Percentiles rank a stretch among this genome's conserved stretches.
phyloP scores from a whole-genome alignment of 2,329 filamentous ascomycete species.

The Colletotrichum magnum region DNA sequence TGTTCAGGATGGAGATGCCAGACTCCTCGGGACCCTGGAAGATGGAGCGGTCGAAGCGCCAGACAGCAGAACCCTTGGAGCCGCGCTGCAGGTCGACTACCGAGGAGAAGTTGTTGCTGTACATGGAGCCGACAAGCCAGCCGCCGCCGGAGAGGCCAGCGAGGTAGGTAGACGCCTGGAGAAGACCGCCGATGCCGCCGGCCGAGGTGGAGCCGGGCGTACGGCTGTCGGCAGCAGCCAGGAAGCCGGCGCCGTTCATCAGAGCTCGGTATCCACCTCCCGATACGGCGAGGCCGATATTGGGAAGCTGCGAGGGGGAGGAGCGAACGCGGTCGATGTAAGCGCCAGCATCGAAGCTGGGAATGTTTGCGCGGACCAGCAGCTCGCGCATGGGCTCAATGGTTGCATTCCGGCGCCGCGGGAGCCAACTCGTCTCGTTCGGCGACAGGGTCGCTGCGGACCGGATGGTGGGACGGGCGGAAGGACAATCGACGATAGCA shows the following conservation, averaged over 20 bases:
- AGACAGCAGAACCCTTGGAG: constrained; percentile 50
- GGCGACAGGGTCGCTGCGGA: constrained; percentile 73
- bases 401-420: constrained; percentile 79
- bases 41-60: constrained; percentile 59
- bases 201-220: constrained; percentile 71
- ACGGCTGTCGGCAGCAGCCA: constrained; percentile 84
- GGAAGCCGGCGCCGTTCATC: constrained; percentile 83
- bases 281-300: constrained; percentile 82
- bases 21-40: constrained; percentile 56
- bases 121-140: constrained; percentile 88
- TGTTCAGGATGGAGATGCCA: constrained; percentile 49
- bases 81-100: constrained; percentile 69
- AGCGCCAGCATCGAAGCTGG: constrained; percentile 79
- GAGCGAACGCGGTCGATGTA: constrained; percentile 79
- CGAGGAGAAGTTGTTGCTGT: constrained; percentile 86
- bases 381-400: constrained; percentile 82
- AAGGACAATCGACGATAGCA: constrained; percentile 76
- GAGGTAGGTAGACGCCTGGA: constrained; percentile 87
- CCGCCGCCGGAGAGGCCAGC: constrained; percentile 85
- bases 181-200: constrained; percentile 83
- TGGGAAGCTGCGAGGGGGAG: constrained; percentile 72
- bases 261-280: constrained; percentile 91
- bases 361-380: constrained; percentile 79
- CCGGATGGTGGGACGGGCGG: constrained; percentile 77
- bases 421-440: constrained; percentile 82